Evolutionary conservation across 345 rosid genomes (phyloP), one percentile per base, ranked within the genome.

Genomic region (Syzygium oleosum): DNA sequence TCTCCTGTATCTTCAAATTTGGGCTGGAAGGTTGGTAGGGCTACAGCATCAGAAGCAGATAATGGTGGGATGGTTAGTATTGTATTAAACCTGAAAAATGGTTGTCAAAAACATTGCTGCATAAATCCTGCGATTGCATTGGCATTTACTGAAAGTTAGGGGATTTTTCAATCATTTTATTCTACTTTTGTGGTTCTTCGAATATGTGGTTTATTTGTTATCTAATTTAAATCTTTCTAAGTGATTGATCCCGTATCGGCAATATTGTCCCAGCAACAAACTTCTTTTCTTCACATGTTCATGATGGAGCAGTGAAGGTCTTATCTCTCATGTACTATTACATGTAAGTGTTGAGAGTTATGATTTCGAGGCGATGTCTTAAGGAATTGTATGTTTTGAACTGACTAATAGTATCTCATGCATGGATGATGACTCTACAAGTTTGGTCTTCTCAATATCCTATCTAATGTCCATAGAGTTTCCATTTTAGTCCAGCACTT

Each of bases 41-140:
- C 87, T 86, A 55, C 93, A 85, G 93, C 94, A 90, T 85, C 92
- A 52, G 99, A 97, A 88, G 87, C 94, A 87, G 99, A 98, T 87
- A 97, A 92, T 86, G 98, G 96, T 86, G 99, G 99, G 90, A 94
- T 94, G 98, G 99, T 97, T 93, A 95, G 99, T 94, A 87, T 73
- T 73, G 80, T 34, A 73, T 73, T 73, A 68, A 31, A 68, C 79
- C 46, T 68, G 43, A 41, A 41, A 41, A 41, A 41, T 41, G 25
- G 46, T 34, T 90, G 27, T 85, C 46, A 34, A 73, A 73, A 73
- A 73, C 46, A 34, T 73, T 34, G 25, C 80, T 73, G 80, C 49
- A 68, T 25, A 73, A 73, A 73, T 73, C 80, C 46, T 73, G 80
- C 2, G 1, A 73, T 34, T 73, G 80, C 80, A 73, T 34, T 73